Percentiles rank a stretch among this genome's conserved stretches.
phyloP scores from a whole-genome alignment of 2,329 filamentous ascomycete genomes.

The Calonectria naviculata region DNA sequence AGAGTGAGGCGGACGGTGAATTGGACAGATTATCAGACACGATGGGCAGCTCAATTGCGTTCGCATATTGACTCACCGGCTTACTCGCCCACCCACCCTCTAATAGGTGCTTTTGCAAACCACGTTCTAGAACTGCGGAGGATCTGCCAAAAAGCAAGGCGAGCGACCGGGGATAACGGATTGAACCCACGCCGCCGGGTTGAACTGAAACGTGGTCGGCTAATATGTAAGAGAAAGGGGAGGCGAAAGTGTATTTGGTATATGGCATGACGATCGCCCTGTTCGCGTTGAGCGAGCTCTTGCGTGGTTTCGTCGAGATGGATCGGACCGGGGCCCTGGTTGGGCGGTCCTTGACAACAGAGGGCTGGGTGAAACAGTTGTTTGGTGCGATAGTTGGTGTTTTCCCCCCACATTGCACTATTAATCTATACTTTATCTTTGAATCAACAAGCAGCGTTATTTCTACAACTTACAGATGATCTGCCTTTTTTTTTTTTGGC shows the following conservation, averaged over 20 bases:
- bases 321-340: neutral
- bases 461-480: neutral
- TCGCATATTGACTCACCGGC: slow-evolving; percentile 19
- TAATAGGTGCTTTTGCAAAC: neutral
- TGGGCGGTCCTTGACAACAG: neutral
- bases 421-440: neutral
- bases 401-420: neutral
- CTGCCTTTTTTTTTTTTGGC: neutral
- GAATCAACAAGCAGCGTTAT: neutral
- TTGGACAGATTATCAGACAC: slow-evolving; percentile 16
- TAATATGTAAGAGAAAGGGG: slow-evolving; percentile 25
- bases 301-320: neutral
- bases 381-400: neutral
- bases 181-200: neutral
- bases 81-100: neutral
- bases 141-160: slow-evolving; percentile 27
- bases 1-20: slow-evolving; percentile 32
- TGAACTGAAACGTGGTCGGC: slow-evolving; percentile 20
- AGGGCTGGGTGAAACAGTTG: neutral
- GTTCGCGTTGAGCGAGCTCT: neutral
- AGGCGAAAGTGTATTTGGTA: slow-evolving; percentile 8
- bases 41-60: slow-evolving; percentile 15
- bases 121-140: neutral
- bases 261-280: slow-evolving; percentile 15
- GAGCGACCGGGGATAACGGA: slow-evolving; percentile 14